Evolutionary conservation across 1,284 basidiomycete genomes (phyloP), one percentile per base, ranked within the genome.

Genomic region (Tausonia pullulans): DNA sequence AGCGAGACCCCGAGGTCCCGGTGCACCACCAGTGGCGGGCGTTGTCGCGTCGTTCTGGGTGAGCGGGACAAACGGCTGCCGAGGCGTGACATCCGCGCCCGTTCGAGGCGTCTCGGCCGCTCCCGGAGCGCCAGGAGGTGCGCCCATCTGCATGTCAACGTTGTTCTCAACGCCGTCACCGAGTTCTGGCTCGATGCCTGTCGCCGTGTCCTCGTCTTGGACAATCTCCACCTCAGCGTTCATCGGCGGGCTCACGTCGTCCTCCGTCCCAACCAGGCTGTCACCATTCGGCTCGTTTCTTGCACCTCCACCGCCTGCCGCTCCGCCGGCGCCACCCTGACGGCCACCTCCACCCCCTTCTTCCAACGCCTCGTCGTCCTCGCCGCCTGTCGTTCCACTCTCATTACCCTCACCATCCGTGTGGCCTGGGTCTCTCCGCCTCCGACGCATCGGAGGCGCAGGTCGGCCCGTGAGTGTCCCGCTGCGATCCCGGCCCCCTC

Each of bases 141-240:
- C 87, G 62, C 87, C 87, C 87, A 89, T 88, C 9, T 87, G 87
- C 68, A 89, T 85, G 73, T 89, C 87, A 67, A 89, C 87, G 70
- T 89, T 74, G 83, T 54, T 80, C 53, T 71, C 61, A 13, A 64
- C 16, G 50, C 53, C 52, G 5, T 60, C 56, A 8, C 48, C 61
- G 13, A 66, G 57, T 5, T 51, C 48, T 8, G 51, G 13, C 64
- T 68, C 69, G 65, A 69, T 70, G 57, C 69, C 68, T 54, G 69
- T 69, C 44, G 64, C 66, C 57, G 66, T 67, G n/a, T 67, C 69
- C 48, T 69, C 69, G 46, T 66, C 86, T 67, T 86, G 85, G 63
- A 62, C 65, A 41, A 66, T 63, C 4, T 55, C 56, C 5, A 62
- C 61, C 57, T 66, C 77, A 10, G 57, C 46, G 11, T 45, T 53